Base-by-base conservation (phyloP, 2,329 filamentous ascomycete species). In the Hymenoscyphus scutula region DNA sequence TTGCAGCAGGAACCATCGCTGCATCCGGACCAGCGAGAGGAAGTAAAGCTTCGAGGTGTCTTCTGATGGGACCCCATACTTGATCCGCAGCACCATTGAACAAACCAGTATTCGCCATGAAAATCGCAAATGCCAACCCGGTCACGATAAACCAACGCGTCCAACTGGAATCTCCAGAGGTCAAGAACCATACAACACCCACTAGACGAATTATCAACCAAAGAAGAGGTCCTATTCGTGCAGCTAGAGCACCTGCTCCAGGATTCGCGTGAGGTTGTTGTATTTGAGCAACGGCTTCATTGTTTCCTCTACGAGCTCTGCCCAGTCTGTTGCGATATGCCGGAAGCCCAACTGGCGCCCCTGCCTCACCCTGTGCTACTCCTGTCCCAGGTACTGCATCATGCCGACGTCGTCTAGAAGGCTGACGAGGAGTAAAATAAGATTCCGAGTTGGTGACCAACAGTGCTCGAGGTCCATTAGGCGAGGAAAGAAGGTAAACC, bases 111-210 rank as follows among this genome's bases (percentile, higher is more conserved):
- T 87, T 86, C 17, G 83, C 69, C n/a, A 86, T 75, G 64, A 89
- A 85, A 27, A 88, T 77, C 34, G 80, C 75, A 29, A 83, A 67
- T 6, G 85, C 84, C 34, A 86, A 76, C 6, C 78, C 76, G 51
- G 84, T 76, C 25, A 88, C 80, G 23, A 81, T 81, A 7, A 84
- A 69, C 81, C 82, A 87, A 56, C 85, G 80, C 8, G 80, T 80
- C 84, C 84, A 88, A 69, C 80, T 86, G 1, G 81, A 78, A 53
- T 80, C 79, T 0, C 82, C 81, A 10, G 81, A 80, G 0, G 85
- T 87, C 64, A 89, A 88, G 74, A 86, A 85, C 84, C 84, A 89
- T 13, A 88, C 80, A 71, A 89, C 87, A 5, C 84, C 74, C 11
- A 79, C 77, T 8, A 89, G 74, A 7, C 86, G 81, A 38, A 85